Evolutionary conservation across 805 yeast species (phyloP), one percentile per base, ranked within the genome.

Genomic region (Teunomyces lycoperdinae): DNA sequence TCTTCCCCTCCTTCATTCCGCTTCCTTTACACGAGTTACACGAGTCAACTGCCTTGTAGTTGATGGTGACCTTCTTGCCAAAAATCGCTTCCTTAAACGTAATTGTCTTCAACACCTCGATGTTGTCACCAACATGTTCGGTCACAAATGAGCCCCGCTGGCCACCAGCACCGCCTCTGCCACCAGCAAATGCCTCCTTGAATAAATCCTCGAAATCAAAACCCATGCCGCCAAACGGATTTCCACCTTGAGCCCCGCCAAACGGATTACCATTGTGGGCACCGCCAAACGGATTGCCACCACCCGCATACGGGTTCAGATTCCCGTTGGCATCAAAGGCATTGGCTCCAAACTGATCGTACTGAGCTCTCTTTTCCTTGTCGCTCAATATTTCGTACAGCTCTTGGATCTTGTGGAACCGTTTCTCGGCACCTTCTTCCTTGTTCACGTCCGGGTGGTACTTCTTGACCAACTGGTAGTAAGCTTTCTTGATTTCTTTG

Each of bases 381-480:
- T 90, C 95, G 40, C 89, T 83, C 60, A 94, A 74, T 32, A 94
- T 81, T 67, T 94, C 99, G 62, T 95, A 94, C 1, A 97, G 95
- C 54, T 87, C 94, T 63, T 92, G 98, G 54, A 94, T 80, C 59
- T 87, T 89, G 61, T 94, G 98, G 71, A 94, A 94, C 66, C 83
- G 83, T 61, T 82, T 81, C 58, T 92, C 96, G 0, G 98, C 94
- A 14, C 80, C 92, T 24, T 81, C 79, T 53, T 88, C 97, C 67
- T 92, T 94, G 67, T 92, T 94, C 40, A 94, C 88, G 71, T 94
- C 99, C 0, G 99, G 99, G 67, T 94, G 99, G 67, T 75, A 90
- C 65, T 92, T 80, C 67, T 94, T 94, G 11, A 97, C 99, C 53
- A 94, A 73, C 61, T 89, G 85, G 65, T 90, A 90, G 71, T 94